Percentiles rank a stretch among this genome's conserved stretches.
phyloP scores from a whole-genome alignment of 2,329 filamentous ascomycete genomes.

The Penicillium glabrum region DNA sequence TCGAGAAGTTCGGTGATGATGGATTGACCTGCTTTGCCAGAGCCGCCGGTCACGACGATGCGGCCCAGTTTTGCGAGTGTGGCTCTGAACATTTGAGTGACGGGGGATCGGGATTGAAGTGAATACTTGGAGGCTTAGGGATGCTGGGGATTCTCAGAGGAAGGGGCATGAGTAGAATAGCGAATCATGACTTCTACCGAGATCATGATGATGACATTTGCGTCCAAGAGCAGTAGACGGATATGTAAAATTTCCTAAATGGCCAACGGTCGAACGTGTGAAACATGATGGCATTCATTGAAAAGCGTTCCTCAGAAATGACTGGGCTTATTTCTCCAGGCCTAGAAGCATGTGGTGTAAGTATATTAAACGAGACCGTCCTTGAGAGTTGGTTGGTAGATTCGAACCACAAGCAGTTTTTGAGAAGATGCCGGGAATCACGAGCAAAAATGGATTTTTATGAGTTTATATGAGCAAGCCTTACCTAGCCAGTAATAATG shows the following conservation, averaged over 20 bases:
- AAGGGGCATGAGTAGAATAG: background rate
- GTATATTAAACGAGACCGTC: too few species aligned
- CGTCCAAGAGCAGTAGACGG: background rate
- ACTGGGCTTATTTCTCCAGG: too few species aligned
- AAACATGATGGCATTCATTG: background rate
- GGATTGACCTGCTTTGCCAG: slow-evolving; percentile 56
- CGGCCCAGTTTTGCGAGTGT: slow-evolving; percentile 47
- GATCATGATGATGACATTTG: slow-evolving; percentile 23
- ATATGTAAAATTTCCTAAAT: background rate
- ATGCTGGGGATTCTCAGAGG: background rate
- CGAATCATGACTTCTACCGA: slow-evolving; percentile 8
- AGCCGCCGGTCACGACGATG: slow-evolving; percentile 57
- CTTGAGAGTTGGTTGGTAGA: too few species aligned
- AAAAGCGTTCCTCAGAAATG: background rate
- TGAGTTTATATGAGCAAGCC: too few species aligned
- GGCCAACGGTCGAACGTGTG: background rate
- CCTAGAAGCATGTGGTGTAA: too few species aligned
- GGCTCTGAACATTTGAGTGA: background rate
- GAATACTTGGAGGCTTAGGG: background rate
- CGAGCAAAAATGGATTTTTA: too few species aligned
- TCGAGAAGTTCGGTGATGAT: slow-evolving; percentile 53
- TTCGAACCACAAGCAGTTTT: too few species aligned
- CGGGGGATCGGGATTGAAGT: background rate
- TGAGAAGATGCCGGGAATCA: too few species aligned
- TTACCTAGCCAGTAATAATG: too few species aligned